phyloP scores from a whole-genome alignment of 2,329 filamentous ascomycete genomes.

The Neonectria faginata region DNA sequence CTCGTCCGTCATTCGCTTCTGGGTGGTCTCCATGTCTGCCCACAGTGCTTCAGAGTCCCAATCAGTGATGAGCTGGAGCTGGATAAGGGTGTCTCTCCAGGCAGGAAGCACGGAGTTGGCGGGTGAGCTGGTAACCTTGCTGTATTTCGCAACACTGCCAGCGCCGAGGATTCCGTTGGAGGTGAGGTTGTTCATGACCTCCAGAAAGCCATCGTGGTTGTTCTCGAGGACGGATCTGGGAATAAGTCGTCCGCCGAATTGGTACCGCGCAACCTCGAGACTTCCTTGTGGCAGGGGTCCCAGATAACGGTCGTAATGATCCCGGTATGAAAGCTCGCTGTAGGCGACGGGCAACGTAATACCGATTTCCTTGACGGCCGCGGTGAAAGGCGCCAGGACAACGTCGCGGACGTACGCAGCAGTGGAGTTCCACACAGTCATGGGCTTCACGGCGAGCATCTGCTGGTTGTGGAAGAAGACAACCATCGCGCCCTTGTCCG shows the following conservation, averaged over 20 bases:
- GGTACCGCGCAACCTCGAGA: not conserved
- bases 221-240: slow-evolving; percentile 38
- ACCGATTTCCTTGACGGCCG: not conserved
- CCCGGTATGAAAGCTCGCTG: not conserved
- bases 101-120: not conserved
- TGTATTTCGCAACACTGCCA: not conserved
- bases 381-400: not conserved
- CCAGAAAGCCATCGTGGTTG: slow-evolving; percentile 43
- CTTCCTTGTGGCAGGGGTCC: not conserved
- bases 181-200: slow-evolving; percentile 40
- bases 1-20: slow-evolving; percentile 46
- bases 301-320: not conserved
- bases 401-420: slow-evolving; percentile 49
- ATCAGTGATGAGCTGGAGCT: not conserved
- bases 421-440: slow-evolving; percentile 59
- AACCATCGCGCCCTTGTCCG: slow-evolving; percentile 62
- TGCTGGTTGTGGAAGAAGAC: slow-evolving; percentile 54
- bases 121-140: not conserved
- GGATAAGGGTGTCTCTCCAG: not conserved
- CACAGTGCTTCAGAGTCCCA: slow-evolving; percentile 45
- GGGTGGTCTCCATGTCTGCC: slow-evolving; percentile 45
- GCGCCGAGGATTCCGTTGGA: not conserved
- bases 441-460: slow-evolving; percentile 55
- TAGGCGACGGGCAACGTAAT: not conserved
- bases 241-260: not conserved